phyloP scores from a whole-genome alignment of 2,329 filamentous ascomycete species.

The Aspergillus clavatus region DNA sequence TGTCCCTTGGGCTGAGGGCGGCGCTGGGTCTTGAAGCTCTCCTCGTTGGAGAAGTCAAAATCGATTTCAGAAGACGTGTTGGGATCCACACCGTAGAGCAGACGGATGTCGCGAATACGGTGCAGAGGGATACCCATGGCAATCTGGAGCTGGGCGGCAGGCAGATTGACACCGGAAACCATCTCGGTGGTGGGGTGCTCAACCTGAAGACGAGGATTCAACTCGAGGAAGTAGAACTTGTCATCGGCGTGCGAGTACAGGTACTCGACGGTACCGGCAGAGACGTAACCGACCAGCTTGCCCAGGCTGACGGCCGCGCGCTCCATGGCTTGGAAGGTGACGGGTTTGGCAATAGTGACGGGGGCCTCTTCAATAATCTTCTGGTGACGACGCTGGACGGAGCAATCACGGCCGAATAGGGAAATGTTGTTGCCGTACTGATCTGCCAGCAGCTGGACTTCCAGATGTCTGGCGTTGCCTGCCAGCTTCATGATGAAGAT shows the following conservation, averaged over 20 bases:
- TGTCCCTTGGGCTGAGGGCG: constrained; percentile 91
- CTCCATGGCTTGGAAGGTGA: constrained; percentile 95
- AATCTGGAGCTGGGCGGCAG: constrained; percentile 94
- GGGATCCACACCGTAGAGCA: constrained; percentile 93
- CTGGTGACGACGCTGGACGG: constrained; percentile 95
- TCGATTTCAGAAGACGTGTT: constrained; percentile 83
- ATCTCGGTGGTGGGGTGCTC: constrained; percentile 99
- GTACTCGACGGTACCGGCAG: constrained; percentile 97
- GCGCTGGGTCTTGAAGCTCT: constrained; percentile 77
- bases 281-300: constrained; percentile 93
- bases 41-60: constrained; percentile 88
- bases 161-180: constrained; percentile 96
- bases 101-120: constrained; percentile 89
- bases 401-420: constrained; percentile 96
- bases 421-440: constrained; percentile 99
- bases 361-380: constrained; percentile 99
- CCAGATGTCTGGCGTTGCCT: constrained; percentile 90
- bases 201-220: constrained; percentile 98
- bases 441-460: constrained; percentile 94
- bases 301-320: constrained; percentile 91
- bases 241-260: constrained; percentile 96
- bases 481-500: constrained; percentile 99
- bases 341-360: constrained; percentile 85
- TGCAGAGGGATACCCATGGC: constrained; percentile 97
- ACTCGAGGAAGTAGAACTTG: constrained; percentile 98